These are phyloP conservation scores for Colletotrichum tanaceti DNA, from an alignment of 2,329 filamentous ascomycete species.

Conservation along the genomic window DNA sequence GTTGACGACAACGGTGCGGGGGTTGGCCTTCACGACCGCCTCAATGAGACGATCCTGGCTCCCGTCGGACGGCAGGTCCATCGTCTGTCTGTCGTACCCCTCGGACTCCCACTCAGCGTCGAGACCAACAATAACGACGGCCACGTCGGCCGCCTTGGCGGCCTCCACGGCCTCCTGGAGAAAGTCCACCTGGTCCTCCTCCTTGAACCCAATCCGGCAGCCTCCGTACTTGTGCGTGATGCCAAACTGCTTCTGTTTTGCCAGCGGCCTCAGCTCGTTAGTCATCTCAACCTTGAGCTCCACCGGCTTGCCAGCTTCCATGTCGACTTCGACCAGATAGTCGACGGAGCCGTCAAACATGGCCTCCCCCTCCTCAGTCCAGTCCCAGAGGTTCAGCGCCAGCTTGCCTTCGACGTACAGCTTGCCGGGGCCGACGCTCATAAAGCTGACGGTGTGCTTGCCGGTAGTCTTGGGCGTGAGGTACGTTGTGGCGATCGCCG, in stretches of 20 bases:
- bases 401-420: conserved; percentile 70
- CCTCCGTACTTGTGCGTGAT: conserved; percentile 76
- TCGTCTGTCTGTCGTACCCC: conserved; percentile 78
- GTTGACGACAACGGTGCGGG: conserved; percentile 75
- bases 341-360: conserved; percentile 78
- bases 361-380: conserved; percentile 75
- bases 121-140: conserved; percentile 75
- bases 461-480: conserved; percentile 70
- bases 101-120: conserved; percentile 83
- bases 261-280: conserved; percentile 71
- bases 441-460: conserved; percentile 74
- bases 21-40: conserved; percentile 71
- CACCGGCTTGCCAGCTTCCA: conserved; percentile 69
- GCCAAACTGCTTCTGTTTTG: conserved; percentile 68
- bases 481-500: conserved; percentile 70
- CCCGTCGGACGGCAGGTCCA: conserved; percentile 73
- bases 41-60: conserved; percentile 72
- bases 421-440: conserved; percentile 73
- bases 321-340: conserved; percentile 69
- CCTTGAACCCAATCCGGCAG: conserved; percentile 77
- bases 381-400: conserved; percentile 74
- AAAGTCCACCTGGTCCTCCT: conserved; percentile 70
- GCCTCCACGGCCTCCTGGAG: conserved; percentile 73
- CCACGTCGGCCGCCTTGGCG: conserved; percentile 73
- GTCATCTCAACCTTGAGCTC: conserved; percentile 74